A percentile compares a stretch with the other conserved stretches of the same genome.
Evolutionary conservation across 148 eudicot genomes (phyloP).

Genomic region (Suaeda aralocaspica): DNA sequence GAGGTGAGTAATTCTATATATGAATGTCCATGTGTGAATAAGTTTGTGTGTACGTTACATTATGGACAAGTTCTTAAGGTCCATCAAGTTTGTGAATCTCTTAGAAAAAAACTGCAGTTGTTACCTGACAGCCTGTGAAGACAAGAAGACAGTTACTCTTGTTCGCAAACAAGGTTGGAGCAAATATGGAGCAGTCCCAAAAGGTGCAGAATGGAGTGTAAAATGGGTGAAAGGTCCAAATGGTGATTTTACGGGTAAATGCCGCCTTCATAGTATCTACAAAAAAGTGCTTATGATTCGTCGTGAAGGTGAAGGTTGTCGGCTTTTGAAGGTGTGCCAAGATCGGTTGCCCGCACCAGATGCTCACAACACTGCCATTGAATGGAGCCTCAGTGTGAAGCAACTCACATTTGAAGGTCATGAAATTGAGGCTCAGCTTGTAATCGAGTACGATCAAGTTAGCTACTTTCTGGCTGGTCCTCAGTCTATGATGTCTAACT

Average conservation of each 20-base stretch:
- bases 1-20: neutral
- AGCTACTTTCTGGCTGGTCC: conserved; percentile 7
- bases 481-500: conserved; percentile 1
- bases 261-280: conserved; percentile 10
- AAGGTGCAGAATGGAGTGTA: conserved; percentile 4
- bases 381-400: conserved; percentile 4
- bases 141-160: conserved; percentile 3
- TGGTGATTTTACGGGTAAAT: neutral
- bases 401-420: neutral
- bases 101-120: neutral
- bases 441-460: neutral
- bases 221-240: conserved; percentile 1
- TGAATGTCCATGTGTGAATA: neutral
- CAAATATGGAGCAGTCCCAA: neutral
- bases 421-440: conserved; percentile 5
- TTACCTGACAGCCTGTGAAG: conserved; percentile 13
- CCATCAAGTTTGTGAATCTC: conserved; percentile 13
- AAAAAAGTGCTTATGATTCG: neutral
- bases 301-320: neutral
- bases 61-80: conserved; percentile 6
- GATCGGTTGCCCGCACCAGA: neutral
- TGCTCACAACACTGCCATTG: neutral
- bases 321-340: neutral
- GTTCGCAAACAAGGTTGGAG: neutral
- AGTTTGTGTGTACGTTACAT: neutral